These are phyloP conservation scores for Cercophora newfieldiana DNA, from an alignment of 495 filamentous ascomycete genomes.

Conservation along the genomic window DNA sequence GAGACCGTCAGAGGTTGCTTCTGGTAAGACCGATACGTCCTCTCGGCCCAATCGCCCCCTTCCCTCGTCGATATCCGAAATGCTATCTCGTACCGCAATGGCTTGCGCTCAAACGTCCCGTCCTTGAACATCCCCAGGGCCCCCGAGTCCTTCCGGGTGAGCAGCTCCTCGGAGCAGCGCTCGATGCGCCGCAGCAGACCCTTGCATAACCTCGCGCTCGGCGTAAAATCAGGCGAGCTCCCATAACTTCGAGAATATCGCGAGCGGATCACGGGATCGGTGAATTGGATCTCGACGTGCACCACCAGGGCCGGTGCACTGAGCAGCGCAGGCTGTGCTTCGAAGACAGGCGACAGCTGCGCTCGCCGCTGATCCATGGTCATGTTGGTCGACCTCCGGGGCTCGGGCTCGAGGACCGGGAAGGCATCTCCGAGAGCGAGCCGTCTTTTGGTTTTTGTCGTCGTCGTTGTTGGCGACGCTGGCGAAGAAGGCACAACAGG, in stretches of 20 bases:
- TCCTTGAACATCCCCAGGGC: slow-evolving; percentile 41
- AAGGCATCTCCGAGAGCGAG: slow-evolving; percentile 30
- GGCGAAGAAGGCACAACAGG: not conserved
- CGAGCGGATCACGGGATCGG: slow-evolving; percentile 42
- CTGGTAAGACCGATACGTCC: slow-evolving; percentile 47
- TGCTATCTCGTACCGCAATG: slow-evolving; percentile 45
- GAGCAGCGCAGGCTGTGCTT: slow-evolving; percentile 18
- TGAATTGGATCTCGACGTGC: slow-evolving; percentile 47
- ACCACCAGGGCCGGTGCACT: slow-evolving; percentile 31
- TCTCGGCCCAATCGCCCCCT: slow-evolving; percentile 44
- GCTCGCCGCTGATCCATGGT: slow-evolving; percentile 30
- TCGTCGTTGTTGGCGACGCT: not conserved
- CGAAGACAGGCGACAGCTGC: slow-evolving; percentile 28
- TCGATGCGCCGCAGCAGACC: slow-evolving; percentile 48
- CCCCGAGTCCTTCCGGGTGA: slow-evolving; percentile 49
- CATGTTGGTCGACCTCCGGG: slow-evolving; percentile 9
- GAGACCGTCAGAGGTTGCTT: slow-evolving; percentile 43
- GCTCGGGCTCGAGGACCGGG: slow-evolving; percentile 23
- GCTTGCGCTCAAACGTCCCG: slow-evolving; percentile 38
- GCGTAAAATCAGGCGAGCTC: slow-evolving; percentile 39
- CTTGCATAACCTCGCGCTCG: slow-evolving; percentile 41
- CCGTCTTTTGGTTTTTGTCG: slow-evolving; percentile 13
- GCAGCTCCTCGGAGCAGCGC: slow-evolving; percentile 48
- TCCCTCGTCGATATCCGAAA: slow-evolving; percentile 42
- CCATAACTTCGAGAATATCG: slow-evolving; percentile 42